Percentiles rank a stretch among this genome's conserved stretches.
phyloP scores from a whole-genome alignment of 2,329 filamentous ascomycete species.

The Colletotrichum musicola region DNA sequence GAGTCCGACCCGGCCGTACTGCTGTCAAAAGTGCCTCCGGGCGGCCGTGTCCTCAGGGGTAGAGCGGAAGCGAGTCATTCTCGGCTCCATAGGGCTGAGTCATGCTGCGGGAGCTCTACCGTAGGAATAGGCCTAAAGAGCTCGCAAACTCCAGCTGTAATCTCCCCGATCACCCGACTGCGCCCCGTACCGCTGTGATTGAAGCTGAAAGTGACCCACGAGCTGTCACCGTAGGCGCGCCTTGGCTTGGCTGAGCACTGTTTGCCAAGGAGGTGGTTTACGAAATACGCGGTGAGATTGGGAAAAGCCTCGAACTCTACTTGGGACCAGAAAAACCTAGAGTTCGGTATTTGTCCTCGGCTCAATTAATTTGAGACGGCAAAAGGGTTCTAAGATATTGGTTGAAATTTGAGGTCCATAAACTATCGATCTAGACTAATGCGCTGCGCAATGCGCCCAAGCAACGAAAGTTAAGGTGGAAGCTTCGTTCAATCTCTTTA shows the following conservation, averaged over 20 bases:
- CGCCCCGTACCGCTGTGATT: neutral
- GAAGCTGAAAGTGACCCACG: neutral
- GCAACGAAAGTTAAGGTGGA: too few relatives aligned
- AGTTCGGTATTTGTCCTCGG: too few relatives aligned
- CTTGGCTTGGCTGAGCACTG: too few relatives aligned
- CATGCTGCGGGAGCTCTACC: neutral
- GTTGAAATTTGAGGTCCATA: too few relatives aligned
- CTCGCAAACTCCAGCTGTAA: neutral
- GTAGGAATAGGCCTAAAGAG: neutral
- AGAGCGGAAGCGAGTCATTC: constrained; percentile 22
- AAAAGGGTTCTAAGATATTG: too few relatives aligned
- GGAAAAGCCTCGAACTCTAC: too few relatives aligned
- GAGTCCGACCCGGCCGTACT: neutral
- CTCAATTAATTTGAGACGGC: too few relatives aligned
- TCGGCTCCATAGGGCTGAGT: constrained; percentile 29
- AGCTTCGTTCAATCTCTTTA: too few relatives aligned
- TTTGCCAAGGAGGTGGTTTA: neutral
- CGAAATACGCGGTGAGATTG: too few relatives aligned
- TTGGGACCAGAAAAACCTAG: too few relatives aligned
- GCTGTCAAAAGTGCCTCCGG: neutral
- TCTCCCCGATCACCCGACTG: neutral
- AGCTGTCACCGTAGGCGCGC: neutral
- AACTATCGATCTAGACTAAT: too few relatives aligned
- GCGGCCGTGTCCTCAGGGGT: constrained; percentile 15
- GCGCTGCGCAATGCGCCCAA: too few relatives aligned